Conservation (phyloP, 192 early-diverging fungal genomes). For the Linnemannia schmuckeri region DNA sequence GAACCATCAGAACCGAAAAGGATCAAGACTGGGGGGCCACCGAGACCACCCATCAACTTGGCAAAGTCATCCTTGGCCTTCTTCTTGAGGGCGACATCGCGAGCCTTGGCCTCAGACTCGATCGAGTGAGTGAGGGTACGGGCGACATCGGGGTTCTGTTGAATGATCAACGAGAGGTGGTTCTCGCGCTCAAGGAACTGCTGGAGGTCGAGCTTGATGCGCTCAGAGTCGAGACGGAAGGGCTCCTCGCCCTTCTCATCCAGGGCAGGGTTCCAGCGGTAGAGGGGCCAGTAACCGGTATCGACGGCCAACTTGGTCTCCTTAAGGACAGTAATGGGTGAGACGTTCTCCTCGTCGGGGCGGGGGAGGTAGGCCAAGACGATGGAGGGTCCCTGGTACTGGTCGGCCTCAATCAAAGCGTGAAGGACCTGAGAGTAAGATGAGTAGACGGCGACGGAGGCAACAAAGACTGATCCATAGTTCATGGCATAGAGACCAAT, state of each 20-base stretch:
- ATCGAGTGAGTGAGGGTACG: conserved; percentile 68
- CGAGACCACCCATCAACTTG: conserved; percentile 77
- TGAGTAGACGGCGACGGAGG: conserved; percentile 89
- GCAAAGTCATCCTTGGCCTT: conserved; percentile 78
- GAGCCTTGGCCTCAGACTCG: conserved; percentile 73
- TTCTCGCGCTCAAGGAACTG: conserved; percentile 89
- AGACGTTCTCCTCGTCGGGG: conserved; percentile 62
- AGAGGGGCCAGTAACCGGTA: conserved; percentile 92
- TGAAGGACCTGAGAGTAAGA: conserved; percentile 91
- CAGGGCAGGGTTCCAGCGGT: conserved; percentile 90
- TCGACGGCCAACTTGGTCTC: conserved; percentile 94
- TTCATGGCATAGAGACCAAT: conserved; percentile 96
- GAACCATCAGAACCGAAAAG: conserved; percentile 94
- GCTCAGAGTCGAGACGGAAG: conserved; percentile 82
- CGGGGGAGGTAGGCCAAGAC: conserved; percentile 89
- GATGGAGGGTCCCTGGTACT: conserved; percentile 88
- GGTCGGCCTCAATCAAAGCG: conserved; percentile 91
- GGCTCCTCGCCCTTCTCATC: conserved; percentile 70
- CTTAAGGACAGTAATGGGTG: conserved; percentile 83
- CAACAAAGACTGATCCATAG: conserved; percentile 91
- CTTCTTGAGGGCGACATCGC: conserved; percentile 73
- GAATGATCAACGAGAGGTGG: conserved; percentile 82
- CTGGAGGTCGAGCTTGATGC: conserved; percentile 82
- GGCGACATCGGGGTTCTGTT: conserved; percentile 74
- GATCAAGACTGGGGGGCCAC: conserved; percentile 84